A percentile compares a stretch with the other conserved stretches of the same genome.
Conservation (phyloP, 2,329 filamentous ascomycete species). For the Bipolaris cookei region DNA sequence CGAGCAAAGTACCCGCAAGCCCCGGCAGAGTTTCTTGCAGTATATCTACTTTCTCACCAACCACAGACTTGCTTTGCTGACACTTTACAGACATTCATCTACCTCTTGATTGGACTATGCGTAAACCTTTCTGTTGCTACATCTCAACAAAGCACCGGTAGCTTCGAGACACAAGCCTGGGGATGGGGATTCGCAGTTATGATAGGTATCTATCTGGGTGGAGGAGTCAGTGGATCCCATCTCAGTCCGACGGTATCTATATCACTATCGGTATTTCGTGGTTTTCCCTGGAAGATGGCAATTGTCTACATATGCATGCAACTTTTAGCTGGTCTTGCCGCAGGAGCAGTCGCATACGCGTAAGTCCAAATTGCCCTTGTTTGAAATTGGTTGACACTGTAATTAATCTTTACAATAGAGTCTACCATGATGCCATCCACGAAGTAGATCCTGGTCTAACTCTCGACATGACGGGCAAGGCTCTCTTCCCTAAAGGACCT, state of each 20-base stretch:
- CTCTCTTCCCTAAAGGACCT: conserved; percentile 65
- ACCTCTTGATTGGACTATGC: conserved; percentile 56
- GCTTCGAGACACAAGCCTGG: conserved; percentile 41
- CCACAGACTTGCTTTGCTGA: neutral
- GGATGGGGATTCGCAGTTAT: conserved; percentile 63
- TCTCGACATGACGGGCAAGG: conserved; percentile 46
- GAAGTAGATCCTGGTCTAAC: conserved; percentile 58
- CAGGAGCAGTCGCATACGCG: conserved; percentile 51
- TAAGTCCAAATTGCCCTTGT: conserved; percentile 23
- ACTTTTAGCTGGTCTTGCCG: conserved; percentile 60
- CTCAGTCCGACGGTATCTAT: conserved; percentile 58
- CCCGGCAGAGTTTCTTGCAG: conserved; percentile 60
- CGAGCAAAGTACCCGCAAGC: conserved; percentile 61
- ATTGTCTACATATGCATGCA: conserved; percentile 60
- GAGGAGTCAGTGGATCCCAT: conserved; percentile 57
- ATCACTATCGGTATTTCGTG: conserved; percentile 59
- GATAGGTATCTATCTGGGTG: conserved; percentile 56
- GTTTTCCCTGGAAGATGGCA: conserved; percentile 63
- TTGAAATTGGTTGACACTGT: conserved; percentile 31
- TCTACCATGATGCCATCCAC: conserved; percentile 63
- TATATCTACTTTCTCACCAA: conserved; percentile 24
- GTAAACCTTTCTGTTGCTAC: conserved; percentile 58
- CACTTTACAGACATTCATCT: conserved; percentile 30
- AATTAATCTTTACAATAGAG: conserved; percentile 23
- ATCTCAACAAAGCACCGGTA: conserved; percentile 50